Evolutionary conservation across 139 green algal species (phyloP), one percentile per base, ranked within the genome.

Genomic region (Chlorella sp.): DNA sequence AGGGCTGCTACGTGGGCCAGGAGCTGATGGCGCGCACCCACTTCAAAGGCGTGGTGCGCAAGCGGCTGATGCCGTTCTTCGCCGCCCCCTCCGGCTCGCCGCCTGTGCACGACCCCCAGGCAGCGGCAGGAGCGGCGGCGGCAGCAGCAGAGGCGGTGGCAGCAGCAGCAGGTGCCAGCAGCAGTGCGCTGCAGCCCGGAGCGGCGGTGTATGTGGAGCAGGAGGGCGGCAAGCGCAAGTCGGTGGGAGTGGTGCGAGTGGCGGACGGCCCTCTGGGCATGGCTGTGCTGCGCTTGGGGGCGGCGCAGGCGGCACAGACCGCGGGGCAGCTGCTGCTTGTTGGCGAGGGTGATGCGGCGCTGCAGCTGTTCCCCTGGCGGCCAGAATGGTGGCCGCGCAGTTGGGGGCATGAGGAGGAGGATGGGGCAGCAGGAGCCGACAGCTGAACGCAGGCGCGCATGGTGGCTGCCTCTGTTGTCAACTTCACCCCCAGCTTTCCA

Each of bases 1-100:
- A 73, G 72, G 96, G 96, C 70, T 99, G 97, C 90, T 99, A 99
- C 88, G 91, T 99, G 32, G 97, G 97, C 0, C 96, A 99, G 89
- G 95, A 98, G 88, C 89, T 97, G 14, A 95, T 93, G 64, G 95
- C 95, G 6, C 85, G 94, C 22, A 94, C 94, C 1, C 91, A 97
- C 78, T 94, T 90, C 80, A 83, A 77, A 43, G 96, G 96, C 43
- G 88, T 97, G 32, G 93, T 99, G 44, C 91, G 96, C 46, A 96
- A 96, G 85, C 90, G 96, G 0, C 84, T 97, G 73, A 92, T 99
- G 86, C 94, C 96, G 30, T 88, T 95, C 73, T 28, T 48, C 26
- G 38, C 92, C 62, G 19, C 56, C 38, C 46, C 46, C 24, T 24
- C 43, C 43, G 73, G 51, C 9, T 60, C 51, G 14, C 51, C 51